Evolutionary conservation across 805 yeast species (phyloP), one percentile per base, ranked within the genome.

Genomic region (Kuraishia molischiana): DNA sequence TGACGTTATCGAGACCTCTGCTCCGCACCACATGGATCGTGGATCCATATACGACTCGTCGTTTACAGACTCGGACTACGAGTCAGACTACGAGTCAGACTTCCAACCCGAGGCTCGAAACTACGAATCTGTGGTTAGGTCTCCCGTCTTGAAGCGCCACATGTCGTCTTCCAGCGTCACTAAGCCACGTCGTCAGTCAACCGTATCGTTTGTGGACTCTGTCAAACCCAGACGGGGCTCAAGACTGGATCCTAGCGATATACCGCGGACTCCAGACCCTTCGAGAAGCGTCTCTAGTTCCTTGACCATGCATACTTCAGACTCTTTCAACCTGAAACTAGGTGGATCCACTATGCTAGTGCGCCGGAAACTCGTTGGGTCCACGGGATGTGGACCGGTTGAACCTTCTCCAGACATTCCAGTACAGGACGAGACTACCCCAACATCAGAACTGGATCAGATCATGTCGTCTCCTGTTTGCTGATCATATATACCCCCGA

Each of bases 261-360:
- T 22, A 8, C 26, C 26, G 8, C 26, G 26, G 11, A 22, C 26
- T 8, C 26, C 26, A 8, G 26, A 22, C 11, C 26, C 26, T 8
- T 8, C 10, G 10, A 22, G 26, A 11, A 22, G 26, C 26, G 26
- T 22, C 11, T 22, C 26, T 11, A 22, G 26, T 22, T 22, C 26
- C 11, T 11, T 22, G 26, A 22, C 26, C 8, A 22, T 19, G 18
- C 19, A 24, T 4, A 34, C 21, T 17, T 24, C 36, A 5, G 35
- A 37, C 39, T 44, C 52, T 36, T 75, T 80, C 45, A 81, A 80
- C 38, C 62, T 81, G 41, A 75, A 72, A 42, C 54, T 81, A 49
- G 76, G 75, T 39, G 80, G 79, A 17, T 76, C 85, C 32, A 79
- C 80, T 24, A 56, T 81, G 42, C 58, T 81, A 29, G 71, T 76